Conservation (phyloP, 306 rosid species). For the Ormosia semicastrata region DNA sequence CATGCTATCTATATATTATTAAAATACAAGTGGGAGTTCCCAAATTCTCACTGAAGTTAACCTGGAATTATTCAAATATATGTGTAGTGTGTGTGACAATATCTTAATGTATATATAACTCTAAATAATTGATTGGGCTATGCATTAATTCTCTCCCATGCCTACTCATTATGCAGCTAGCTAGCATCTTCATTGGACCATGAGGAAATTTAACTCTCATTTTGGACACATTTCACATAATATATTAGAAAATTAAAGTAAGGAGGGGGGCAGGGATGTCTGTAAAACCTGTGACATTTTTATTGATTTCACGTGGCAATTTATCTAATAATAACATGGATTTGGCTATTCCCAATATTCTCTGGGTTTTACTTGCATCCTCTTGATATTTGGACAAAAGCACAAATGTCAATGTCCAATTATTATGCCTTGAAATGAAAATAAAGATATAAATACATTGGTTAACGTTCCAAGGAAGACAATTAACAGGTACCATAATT, state of each 20-base stretch:
- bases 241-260: conserved; percentile 1
- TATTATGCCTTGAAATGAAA: background rate
- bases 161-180: conserved; percentile 5
- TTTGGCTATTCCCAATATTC: conserved; percentile 39
- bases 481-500: conserved; percentile 36
- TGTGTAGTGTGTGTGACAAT: background rate
- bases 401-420: conserved; percentile 33
- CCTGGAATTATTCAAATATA: background rate
- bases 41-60: background rate
- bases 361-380: conserved; percentile 28
- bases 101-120: background rate
- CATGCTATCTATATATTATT: background rate
- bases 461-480: conserved; percentile 7
- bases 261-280: conserved; percentile 39
- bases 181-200: conserved; percentile 28
- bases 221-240: conserved; percentile 21
- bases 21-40: background rate
- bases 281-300: conserved; percentile 41
- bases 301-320: conserved; percentile 40
- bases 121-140: conserved; percentile 23
- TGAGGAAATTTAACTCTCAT: conserved; percentile 19
- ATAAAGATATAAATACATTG: background rate
- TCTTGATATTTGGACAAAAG: background rate
- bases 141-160: conserved; percentile 23
- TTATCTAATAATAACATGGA: background rate